Conservation (phyloP, 1,284 basidiomycete species). For the Leccinum pachyderme region DNA sequence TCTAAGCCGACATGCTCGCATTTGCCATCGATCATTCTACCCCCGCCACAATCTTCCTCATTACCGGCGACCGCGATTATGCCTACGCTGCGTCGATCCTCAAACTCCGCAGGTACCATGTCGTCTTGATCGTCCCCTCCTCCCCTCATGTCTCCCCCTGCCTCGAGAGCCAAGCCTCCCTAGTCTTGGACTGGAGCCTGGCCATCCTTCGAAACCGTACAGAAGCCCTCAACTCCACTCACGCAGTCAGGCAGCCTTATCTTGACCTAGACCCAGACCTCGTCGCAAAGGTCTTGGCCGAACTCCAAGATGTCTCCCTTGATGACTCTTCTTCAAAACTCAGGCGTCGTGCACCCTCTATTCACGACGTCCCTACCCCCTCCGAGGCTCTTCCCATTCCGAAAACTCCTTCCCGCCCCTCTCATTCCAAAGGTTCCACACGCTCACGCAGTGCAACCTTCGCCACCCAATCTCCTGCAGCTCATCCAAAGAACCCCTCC, state of each 20-base stretch:
- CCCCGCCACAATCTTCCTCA: constrained; percentile 45
- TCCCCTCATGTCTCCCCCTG: constrained; percentile 41
- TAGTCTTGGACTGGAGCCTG: constrained; percentile 51
- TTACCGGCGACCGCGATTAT: constrained; percentile 49
- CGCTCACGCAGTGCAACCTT: constrained; percentile 17
- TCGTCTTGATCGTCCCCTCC: constrained; percentile 41
- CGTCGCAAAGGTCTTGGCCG: constrained; percentile 18
- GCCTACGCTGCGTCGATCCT: constrained; percentile 44
- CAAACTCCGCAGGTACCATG: constrained; percentile 40
- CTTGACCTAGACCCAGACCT: constrained; percentile 27
- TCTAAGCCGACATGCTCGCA: constrained; percentile 46
- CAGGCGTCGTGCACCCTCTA: constrained; percentile 21
- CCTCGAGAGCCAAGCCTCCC: constrained; percentile 54
- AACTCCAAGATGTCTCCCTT: constrained; percentile 23
- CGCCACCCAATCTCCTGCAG: constrained; percentile 3
- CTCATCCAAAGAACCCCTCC: constrained; percentile 1
- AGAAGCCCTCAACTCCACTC: constrained; percentile 14
- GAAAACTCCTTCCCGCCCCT: constrained; percentile 22
- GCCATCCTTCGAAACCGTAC: constrained; percentile 38
- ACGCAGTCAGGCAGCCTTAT: constrained; percentile 26
- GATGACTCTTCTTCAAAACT: constrained; percentile 19
- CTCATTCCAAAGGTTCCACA: constrained; percentile 13
- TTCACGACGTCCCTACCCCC: constrained; percentile 2
- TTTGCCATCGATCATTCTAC: constrained; percentile 46
- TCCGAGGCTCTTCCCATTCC: constrained; percentile 11